phyloP scores from a whole-genome alignment of 495 filamentous ascomycete genomes.

The Aspergillus nanangensis region DNA sequence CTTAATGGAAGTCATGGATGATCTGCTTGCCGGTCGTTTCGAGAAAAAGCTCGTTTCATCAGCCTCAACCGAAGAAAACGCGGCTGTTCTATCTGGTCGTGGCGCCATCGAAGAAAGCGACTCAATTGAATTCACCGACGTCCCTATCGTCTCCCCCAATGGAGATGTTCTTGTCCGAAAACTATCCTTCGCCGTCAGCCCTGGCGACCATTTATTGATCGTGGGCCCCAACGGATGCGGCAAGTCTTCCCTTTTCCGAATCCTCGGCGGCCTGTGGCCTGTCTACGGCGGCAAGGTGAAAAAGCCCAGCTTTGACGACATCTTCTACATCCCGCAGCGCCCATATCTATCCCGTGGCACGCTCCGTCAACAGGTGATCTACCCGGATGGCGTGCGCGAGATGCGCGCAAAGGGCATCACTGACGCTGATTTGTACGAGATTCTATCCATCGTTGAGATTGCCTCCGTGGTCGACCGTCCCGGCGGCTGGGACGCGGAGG shows the following conservation, averaged over 20 bases:
- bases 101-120: constrained; percentile 72
- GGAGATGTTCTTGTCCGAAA: constrained; percentile 83
- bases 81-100: constrained; percentile 71
- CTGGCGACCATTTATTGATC: constrained; percentile 87
- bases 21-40: constrained; percentile 81
- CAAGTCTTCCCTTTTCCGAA: constrained; percentile 92
- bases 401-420: constrained; percentile 83
- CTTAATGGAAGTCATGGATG: constrained; percentile 89
- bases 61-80: constrained; percentile 70
- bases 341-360: constrained; percentile 88
- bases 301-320: constrained; percentile 83
- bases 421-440: constrained; percentile 71
- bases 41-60: constrained; percentile 95
- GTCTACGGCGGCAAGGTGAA: constrained; percentile 91
- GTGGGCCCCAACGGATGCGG: constrained; percentile 97
- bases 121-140: constrained; percentile 81
- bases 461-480: constrained; percentile 78
- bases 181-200: constrained; percentile 80
- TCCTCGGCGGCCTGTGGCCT: constrained; percentile 96
- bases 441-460: constrained; percentile 76
- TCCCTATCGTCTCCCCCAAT: constrained; percentile 97
- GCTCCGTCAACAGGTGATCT: constrained; percentile 92
- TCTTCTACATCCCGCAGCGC: constrained; percentile 97
- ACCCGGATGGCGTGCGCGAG: constrained; percentile 82
- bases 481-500: constrained; percentile 87